phyloP scores from a whole-genome alignment of 352 stramenopile genomes.

The Globisporangium nodosum region DNA sequence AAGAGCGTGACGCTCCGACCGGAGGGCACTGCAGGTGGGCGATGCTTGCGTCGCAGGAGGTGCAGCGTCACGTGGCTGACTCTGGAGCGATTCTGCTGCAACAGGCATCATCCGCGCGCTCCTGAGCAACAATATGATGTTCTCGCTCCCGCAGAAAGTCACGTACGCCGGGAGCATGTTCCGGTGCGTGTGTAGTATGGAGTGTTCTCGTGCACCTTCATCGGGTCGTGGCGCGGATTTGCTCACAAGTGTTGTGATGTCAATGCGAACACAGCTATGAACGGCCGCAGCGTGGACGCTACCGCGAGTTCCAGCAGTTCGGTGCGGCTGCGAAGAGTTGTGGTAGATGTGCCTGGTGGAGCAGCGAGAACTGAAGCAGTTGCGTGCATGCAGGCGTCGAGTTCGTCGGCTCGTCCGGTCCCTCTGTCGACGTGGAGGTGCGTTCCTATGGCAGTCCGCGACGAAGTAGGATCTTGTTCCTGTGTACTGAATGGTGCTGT shows the following conservation, averaged over 20 bases:
- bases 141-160: slow-evolving; percentile 72
- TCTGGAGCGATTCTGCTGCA: neutral
- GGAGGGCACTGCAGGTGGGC: slow-evolving; percentile 67
- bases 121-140: slow-evolving; percentile 72
- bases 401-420: slow-evolving; percentile 71
- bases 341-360: neutral
- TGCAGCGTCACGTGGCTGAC: neutral
- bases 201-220: too few relatives aligned
- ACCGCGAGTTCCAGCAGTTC: slow-evolving; percentile 88
- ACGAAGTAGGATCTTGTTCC: too few relatives aligned
- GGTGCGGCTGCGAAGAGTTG: slow-evolving; percentile 22
- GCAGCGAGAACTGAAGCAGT: too few relatives aligned
- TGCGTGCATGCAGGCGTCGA: slow-evolving; percentile 39
- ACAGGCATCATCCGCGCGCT: slow-evolving; percentile 71
- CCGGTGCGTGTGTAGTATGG: slow-evolving; percentile 31
- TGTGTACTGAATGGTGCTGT: neutral
- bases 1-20: slow-evolving; percentile 83
- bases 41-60: neutral
- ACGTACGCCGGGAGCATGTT: slow-evolving; percentile 87
- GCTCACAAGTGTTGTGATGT: neutral
- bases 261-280: slow-evolving; percentile 55
- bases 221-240: neutral
- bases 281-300: slow-evolving; percentile 78
- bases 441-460: neutral
- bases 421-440: slow-evolving; percentile 80